Percentiles rank a stretch among this genome's conserved stretches.
Evolutionary conservation across 2,329 filamentous ascomycete genomes (phyloP).

Genomic region (Coniella lustricola): DNA sequence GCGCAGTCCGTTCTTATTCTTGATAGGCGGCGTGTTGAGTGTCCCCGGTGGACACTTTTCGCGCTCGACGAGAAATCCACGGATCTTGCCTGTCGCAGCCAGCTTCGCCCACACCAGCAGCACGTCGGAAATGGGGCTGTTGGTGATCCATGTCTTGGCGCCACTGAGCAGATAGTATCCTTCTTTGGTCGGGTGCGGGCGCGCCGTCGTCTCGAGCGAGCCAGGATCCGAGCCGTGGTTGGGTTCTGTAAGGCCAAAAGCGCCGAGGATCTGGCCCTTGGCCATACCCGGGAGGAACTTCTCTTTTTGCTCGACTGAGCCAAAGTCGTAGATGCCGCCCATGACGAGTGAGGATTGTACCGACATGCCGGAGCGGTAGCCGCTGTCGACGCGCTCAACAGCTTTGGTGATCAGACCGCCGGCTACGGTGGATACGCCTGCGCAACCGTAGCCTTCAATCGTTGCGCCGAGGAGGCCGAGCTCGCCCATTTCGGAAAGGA

Average conservation of each 20-base stretch:
- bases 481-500: constrained; percentile 80
- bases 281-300: constrained; percentile 70
- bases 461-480: constrained; percentile 74
- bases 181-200: constrained; percentile 68
- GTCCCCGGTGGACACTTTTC: constrained; percentile 79
- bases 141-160: constrained; percentile 87
- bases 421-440: constrained; percentile 73
- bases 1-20: constrained; percentile 89
- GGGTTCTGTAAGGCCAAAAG: constrained; percentile 80
- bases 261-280: constrained; percentile 68
- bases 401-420: constrained; percentile 78
- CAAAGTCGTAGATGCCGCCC: constrained; percentile 80
- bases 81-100: constrained; percentile 85
- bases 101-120: constrained; percentile 88
- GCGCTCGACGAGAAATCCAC: constrained; percentile 85
- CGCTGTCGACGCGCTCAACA: constrained; percentile 79
- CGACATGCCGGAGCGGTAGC: constrained; percentile 81
- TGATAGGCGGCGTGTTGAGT: constrained; percentile 83
- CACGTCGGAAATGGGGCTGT: constrained; percentile 77
- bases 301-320: constrained; percentile 72
- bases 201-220: constrained; percentile 74
- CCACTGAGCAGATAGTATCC: constrained; percentile 70
- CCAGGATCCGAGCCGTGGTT: constrained; percentile 85
- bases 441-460: constrained; percentile 76
- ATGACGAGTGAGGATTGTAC: constrained; percentile 81